These are phyloP conservation scores for Globisporangium camurandrum DNA, from an alignment of 352 stramenopile species.

Conservation along the genomic window DNA sequence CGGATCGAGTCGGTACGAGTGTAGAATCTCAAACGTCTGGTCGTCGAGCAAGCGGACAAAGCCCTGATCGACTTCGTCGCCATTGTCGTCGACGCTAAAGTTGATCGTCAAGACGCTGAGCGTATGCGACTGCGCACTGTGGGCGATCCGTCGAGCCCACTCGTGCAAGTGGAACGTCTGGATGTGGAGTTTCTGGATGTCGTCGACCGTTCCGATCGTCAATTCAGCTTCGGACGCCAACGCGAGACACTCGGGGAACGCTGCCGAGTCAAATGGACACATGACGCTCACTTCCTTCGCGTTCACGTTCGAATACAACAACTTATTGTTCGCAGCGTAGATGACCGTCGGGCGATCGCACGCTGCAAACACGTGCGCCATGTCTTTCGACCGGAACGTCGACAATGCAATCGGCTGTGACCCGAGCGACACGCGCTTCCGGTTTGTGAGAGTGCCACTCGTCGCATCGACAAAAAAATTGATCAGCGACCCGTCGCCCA, in stretches of 20 bases:
- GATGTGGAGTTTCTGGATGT: conserved; percentile 99
- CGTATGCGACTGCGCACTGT: conserved; percentile 72
- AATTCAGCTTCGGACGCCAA: conserved; percentile 93
- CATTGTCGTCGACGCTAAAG: conserved; percentile 74
- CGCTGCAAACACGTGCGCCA: conserved; percentile 94
- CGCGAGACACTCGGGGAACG: conserved; percentile 93
- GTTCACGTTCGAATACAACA: conserved; percentile 96
- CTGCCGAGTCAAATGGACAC: conserved; percentile 88
- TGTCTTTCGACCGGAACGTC: conserved; percentile 88
- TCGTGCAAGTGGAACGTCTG: conserved; percentile 93
- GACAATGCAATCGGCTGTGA: conserved; percentile 93
- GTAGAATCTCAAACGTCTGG: conserved; percentile 92
- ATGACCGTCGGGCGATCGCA: conserved; percentile 97
- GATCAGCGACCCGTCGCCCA: conserved; percentile 95
- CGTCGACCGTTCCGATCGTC: conserved; percentile 95
- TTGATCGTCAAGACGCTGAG: conserved; percentile 78
- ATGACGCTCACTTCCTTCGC: conserved; percentile 91
- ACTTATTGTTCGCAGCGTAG: conserved; percentile 93
- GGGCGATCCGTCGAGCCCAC: conserved; percentile 89
- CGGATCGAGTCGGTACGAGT: conserved; percentile 82
- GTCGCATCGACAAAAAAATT: conserved; percentile 82
- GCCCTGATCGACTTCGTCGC: conserved; percentile 80
- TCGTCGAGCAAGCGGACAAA: conserved; percentile 96
- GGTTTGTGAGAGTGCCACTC: conserved; percentile 40
- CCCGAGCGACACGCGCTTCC: conserved; percentile 93